Percentiles rank a stretch among this genome's conserved stretches.
phyloP scores from a whole-genome alignment of 768 basidiomycete species.

The Kwoniella mangroviensis region DNA sequence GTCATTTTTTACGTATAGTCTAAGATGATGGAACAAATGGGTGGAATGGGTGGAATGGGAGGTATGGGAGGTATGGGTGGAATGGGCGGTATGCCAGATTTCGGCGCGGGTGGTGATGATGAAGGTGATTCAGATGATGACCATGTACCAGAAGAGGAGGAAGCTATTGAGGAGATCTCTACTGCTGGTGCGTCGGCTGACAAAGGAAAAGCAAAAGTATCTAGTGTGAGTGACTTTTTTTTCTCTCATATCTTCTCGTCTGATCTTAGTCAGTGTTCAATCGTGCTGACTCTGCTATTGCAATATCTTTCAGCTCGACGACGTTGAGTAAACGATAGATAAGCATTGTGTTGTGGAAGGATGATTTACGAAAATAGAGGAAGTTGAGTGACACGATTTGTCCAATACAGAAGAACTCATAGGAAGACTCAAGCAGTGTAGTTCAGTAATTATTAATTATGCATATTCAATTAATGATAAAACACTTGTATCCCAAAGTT shows the following conservation, averaged over 20 bases:
- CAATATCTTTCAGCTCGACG: constrained; percentile 21
- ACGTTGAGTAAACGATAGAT: constrained; percentile 26
- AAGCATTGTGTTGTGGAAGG: too few species aligned
- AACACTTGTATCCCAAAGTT: too few species aligned
- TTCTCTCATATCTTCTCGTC: background rate
- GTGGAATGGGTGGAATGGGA: constrained; percentile 39
- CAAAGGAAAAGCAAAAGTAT: constrained; percentile 43
- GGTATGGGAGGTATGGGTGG: constrained; percentile 41
- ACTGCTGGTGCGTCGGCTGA: constrained; percentile 37
- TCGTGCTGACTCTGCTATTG: too few species aligned
- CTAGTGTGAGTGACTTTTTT: constrained; percentile 18
- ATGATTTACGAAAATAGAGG: too few species aligned
- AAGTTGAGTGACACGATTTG: too few species aligned
- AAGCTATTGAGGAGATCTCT: constrained; percentile 43
- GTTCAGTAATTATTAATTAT: too few species aligned
- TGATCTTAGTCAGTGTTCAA: background rate
- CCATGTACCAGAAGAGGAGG: constrained; percentile 42
- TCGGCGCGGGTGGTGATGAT: constrained; percentile 23
- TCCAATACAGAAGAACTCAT: too few species aligned
- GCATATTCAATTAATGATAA: too few species aligned
- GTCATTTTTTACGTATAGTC: constrained; percentile 23
- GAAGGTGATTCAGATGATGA: constrained; percentile 36
- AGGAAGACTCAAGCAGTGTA: too few species aligned
- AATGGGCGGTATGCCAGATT: constrained; percentile 33
- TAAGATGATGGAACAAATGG: constrained; percentile 55